Base-by-base conservation (phyloP, 164 flowering plant species). In the grape (Vitis vinifera) region DNA sequence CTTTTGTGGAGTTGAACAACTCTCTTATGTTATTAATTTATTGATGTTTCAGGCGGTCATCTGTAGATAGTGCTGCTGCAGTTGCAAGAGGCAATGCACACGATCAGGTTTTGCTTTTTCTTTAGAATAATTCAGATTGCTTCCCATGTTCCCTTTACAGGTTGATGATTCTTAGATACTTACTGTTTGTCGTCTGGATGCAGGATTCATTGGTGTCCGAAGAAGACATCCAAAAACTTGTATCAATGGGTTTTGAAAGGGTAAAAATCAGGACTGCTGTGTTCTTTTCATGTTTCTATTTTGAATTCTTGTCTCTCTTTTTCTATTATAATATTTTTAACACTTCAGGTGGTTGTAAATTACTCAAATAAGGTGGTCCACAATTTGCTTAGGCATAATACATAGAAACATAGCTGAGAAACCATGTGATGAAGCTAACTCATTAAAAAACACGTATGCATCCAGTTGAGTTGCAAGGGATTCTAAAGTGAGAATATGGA, bases 191-290 rank as follows among this genome's bases (percentile, higher is more conserved):
- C 68, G 9, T 3, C 17, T 59, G 16, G 49, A 65, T 83, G 81
- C 85, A 91, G 95, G 81, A 17, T 59, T 58, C 78, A 47, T 78
- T 68, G 77, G 82, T 71, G 55, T 87, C 88, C 31, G 85, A 86
- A 47, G 94, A 86, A 72, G 85, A 89, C 68, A 75, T 91, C 51
- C 77, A 86, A 65, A 87, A 87, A 70, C 94, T 96, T 49, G 92
- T 89, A 5, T 81, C 95, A 29, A 96, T 96, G 97, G 99, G 99
- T 62, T 96, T 93, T 80, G 99, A 96, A 51, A 88, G 73, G 94
- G 99, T 95, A 82, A 78, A 29, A 14, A 31, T 60, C 7, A 31
- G 30, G 55, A 44, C 9, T 16, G 44, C 44, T 37, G 4, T 6
- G 7, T 37, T 37, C 44, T 37, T 9, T 60, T 44, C 53, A 44